Base-by-base conservation (phyloP, 2,329 filamentous ascomycete species). In the Fusarium pininemorale region DNA sequence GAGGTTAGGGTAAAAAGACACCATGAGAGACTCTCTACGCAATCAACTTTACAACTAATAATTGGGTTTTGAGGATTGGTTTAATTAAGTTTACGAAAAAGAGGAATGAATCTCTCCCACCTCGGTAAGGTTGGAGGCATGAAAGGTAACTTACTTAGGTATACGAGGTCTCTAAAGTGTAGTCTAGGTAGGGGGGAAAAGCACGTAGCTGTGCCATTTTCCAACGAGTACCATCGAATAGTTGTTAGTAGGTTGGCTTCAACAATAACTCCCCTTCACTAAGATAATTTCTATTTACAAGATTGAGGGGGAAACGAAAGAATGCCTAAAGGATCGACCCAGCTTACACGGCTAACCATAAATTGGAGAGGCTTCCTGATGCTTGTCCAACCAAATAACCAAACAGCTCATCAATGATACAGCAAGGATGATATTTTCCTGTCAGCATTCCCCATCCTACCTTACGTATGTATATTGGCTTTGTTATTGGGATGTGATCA, bases 271-370 rank as follows among this genome's bases (percentile, higher is more conserved):
- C 15, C 13, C n/a, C 24, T 38, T 28, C 11, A 14, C 24, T 18
- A 18, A 2, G 6, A 10, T 16, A 22, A 28, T 16, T 54, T 13
- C 18, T 28, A 20, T 35, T 35, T 26, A 22, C 20, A 22, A 54
- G 35, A 39, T 37, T 11, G 24, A n/a, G 7, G 11, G 24, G 28
- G 22, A 45, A 38, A 35, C 59, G 53, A 55, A 68, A 62, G 53
- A 56, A 62, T 51, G 60, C 61, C 66, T 45, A 55, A 65, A 53
- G 57, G 26, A 56, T 64, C 39, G 30, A 30, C 57, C 47, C 63
- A 63, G 51, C 41, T 32, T 63, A 26, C 32, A 42, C 55, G 38
- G 30, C 42, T 42, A 50, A 45, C 57, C 18, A 55, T n/a, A 57
- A 54, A 16, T 50, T 54, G 38, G 41, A 37, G 41, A 62, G 30